Conservation (phyloP, 2,329 filamentous ascomycete species). For the Ophiostoma montium region DNA sequence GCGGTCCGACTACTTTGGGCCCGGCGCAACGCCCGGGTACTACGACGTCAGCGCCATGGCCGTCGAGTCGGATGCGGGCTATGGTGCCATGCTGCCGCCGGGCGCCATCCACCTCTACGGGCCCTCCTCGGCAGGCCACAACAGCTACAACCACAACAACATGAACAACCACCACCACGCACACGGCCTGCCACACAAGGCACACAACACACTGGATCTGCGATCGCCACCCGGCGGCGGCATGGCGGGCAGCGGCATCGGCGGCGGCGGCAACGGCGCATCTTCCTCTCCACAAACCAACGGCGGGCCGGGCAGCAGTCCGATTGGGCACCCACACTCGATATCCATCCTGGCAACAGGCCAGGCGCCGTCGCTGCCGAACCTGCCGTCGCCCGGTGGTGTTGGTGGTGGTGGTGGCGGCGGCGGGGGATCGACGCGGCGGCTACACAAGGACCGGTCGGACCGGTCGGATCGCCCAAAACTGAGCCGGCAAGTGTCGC, state of each 20-base stretch:
- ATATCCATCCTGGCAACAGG: slow-evolving; percentile 73
- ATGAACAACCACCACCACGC: slow-evolving; percentile 1
- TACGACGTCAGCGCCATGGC: slow-evolving; percentile 3
- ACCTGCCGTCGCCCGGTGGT: slow-evolving; percentile 19
- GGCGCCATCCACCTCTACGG: slow-evolving; percentile 14
- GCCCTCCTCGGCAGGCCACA: slow-evolving; percentile 1
- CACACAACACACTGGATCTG: background rate
- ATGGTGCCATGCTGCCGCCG: background rate
- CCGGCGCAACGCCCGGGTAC: slow-evolving; percentile 23
- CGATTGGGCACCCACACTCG: slow-evolving; percentile 21
- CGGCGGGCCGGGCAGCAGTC: slow-evolving; percentile 13
- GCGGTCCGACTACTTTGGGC: slow-evolving; percentile 63
- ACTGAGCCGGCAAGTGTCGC: slow-evolving; percentile 55
- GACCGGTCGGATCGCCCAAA: slow-evolving; percentile 39
- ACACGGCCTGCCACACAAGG: background rate
- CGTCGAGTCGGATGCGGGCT: slow-evolving; percentile 3
- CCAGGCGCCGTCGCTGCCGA: slow-evolving; percentile 61
- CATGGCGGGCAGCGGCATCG: background rate
- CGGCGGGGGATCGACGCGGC: slow-evolving; percentile 24
- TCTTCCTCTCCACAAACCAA: background rate
- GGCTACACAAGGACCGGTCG: slow-evolving; percentile 42
- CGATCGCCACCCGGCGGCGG: slow-evolving; percentile 3
- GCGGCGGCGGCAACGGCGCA: background rate
- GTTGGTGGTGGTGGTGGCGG: slow-evolving; percentile 17
- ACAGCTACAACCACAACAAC: background rate